A percentile compares a stretch with the other conserved stretches of the same genome.
Conservation (phyloP, 192 early-diverging fungal genomes). For the Backusella circina region DNA sequence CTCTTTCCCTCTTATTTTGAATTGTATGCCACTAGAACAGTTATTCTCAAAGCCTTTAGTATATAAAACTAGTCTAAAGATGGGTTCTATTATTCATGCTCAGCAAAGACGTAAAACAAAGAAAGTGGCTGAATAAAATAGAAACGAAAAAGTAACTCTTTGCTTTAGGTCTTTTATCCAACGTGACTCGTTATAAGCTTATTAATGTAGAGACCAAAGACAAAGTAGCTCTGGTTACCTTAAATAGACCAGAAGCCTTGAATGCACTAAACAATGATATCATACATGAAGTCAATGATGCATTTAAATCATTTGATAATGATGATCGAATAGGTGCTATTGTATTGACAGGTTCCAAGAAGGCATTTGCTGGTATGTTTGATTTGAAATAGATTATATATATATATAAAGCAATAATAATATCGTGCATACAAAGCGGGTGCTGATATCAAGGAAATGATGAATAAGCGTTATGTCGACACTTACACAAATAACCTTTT, state of each 20-base stretch:
- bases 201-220: neutral
- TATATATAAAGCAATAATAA: neutral
- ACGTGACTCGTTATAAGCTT: neutral
- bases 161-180: neutral
- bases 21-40: neutral
- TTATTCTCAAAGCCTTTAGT: neutral
- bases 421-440: conserved; percentile 60
- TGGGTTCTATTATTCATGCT: neutral
- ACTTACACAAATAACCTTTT: conserved; percentile 92
- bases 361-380: conserved; percentile 85
- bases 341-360: conserved; percentile 91
- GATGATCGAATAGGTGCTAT: conserved; percentile 81
- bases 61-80: neutral
- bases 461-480: conserved; percentile 73
- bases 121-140: neutral
- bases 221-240: neutral
- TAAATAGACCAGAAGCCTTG: neutral
- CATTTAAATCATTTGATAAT: conserved; percentile 70
- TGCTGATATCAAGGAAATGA: conserved; percentile 99
- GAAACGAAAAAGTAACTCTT: neutral
- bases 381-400: neutral
- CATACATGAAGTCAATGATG: conserved; percentile 90
- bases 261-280: conserved; percentile 7
- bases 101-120: neutral
- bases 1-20: neutral